Conservation (phyloP, 2,329 filamentous ascomycete genomes). For the Rhynchosporium graminicola region DNA sequence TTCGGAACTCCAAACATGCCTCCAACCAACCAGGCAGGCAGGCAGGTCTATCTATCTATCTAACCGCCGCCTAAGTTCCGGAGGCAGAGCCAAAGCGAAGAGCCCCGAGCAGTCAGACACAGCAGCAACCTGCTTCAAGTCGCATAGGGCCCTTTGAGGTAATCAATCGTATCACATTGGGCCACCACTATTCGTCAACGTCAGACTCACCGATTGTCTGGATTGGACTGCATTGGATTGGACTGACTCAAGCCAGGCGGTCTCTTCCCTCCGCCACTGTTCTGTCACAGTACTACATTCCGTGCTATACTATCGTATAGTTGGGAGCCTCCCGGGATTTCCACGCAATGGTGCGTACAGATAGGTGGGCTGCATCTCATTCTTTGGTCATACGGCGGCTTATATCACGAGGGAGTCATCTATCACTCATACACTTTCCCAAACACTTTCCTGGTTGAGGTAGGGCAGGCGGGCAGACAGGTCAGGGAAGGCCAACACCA, state of each 20-base stretch:
- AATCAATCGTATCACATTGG: background rate
- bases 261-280: background rate
- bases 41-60: constrained; percentile 2
- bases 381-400: constrained; percentile 32
- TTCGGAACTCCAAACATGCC: background rate
- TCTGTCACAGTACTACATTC: background rate
- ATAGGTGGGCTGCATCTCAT: constrained; percentile 21
- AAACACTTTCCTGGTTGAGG: constrained; percentile 9
- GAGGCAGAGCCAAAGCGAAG: background rate
- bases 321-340: background rate
- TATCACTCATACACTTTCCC: constrained; percentile 18
- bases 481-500: constrained; percentile 7
- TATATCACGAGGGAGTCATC: constrained; percentile 34
- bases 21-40: constrained; percentile 13
- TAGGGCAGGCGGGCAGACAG: background rate
- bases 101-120: background rate
- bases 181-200: constrained; percentile 11
- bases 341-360: background rate
- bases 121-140: constrained; percentile 1
- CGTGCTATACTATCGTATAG: background rate
- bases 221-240: no score
- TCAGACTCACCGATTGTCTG: constrained; percentile 11
- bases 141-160: background rate
- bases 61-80: constrained; percentile 27
- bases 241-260: constrained; percentile 15